A percentile compares a stretch with the other conserved stretches of the same genome.
phyloP scores from a whole-genome alignment of 768 basidiomycete genomes.

The Cubamyces sp. region DNA sequence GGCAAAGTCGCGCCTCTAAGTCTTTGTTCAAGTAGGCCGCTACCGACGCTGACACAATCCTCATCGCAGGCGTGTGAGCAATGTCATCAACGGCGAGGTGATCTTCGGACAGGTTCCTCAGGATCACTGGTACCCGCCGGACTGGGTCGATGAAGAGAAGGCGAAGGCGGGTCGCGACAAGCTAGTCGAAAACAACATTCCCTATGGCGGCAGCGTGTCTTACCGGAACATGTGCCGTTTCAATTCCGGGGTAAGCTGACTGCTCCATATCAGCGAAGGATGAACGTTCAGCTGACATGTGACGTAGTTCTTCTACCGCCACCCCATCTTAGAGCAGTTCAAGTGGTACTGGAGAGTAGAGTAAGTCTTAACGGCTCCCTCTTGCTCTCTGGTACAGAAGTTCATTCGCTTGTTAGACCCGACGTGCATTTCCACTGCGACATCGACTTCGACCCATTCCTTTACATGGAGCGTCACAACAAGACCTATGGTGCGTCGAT shows the following conservation, averaged over 20 bases:
- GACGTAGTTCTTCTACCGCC: conserved; percentile 60
- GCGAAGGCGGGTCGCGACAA: conserved; percentile 55
- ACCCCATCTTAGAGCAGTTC: conserved; percentile 65
- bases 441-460: conserved; percentile 66
- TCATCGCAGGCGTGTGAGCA: conserved; percentile 28
- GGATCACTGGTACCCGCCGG: conserved; percentile 73
- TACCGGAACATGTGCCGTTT: conserved; percentile 81
- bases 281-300: neutral
- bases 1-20: no score
- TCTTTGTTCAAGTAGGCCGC: neutral
- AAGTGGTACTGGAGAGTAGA: conserved; percentile 85
- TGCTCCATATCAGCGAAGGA: neutral
- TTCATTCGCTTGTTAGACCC: conserved; percentile 46
- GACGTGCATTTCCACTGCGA: conserved; percentile 80
- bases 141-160: conserved; percentile 70
- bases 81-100: conserved; percentile 40
- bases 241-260: conserved; percentile 60
- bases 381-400: neutral
- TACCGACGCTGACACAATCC: neutral
- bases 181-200: conserved; percentile 51
- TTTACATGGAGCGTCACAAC: conserved; percentile 68
- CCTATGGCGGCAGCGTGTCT: conserved; percentile 54
- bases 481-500: conserved; percentile 62
- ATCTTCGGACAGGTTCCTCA: conserved; percentile 62
- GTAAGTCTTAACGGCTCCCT: conserved; percentile 36